These are phyloP conservation scores for Cyathus striatus DNA, from an alignment of 768 basidiomycete genomes.

Conservation along the genomic window DNA sequence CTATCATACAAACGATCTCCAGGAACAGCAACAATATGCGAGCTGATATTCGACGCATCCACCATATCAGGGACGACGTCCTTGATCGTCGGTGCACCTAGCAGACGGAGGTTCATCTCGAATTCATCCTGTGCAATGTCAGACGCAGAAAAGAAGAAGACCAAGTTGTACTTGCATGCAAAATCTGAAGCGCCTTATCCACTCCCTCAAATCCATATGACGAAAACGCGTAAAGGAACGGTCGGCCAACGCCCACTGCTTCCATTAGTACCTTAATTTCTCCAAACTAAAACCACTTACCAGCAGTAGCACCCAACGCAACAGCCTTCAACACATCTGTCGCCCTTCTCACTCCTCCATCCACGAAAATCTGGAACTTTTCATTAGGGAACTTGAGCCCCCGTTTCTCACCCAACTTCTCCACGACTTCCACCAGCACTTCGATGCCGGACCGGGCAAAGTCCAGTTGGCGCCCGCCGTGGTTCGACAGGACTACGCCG, in stretches of 20 bases:
- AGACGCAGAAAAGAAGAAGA: not conserved
- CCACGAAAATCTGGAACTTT: constrained; percentile 68
- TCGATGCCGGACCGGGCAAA: constrained; percentile 65
- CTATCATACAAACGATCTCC: constrained; percentile 67
- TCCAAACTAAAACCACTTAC: not conserved
- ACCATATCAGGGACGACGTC: constrained; percentile 90
- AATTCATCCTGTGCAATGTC: constrained; percentile 74
- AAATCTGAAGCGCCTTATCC: constrained; percentile 73
- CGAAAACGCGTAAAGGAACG: constrained; percentile 86
- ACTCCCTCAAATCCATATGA: constrained; percentile 88
- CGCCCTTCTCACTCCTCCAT: constrained; percentile 77
- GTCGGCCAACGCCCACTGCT: constrained; percentile 76
- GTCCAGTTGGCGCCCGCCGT: constrained; percentile 56
- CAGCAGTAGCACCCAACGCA: constrained; percentile 61
- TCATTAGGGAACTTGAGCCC: constrained; percentile 51
- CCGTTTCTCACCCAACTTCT: constrained; percentile 43
- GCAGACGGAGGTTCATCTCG: constrained; percentile 93
- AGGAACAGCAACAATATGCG: constrained; percentile 66
- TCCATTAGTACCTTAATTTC: not conserved
- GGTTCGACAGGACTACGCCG: constrained; percentile 54
- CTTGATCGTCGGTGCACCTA: constrained; percentile 77
- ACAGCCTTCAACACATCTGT: constrained; percentile 81
- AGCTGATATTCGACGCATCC: constrained; percentile 64
- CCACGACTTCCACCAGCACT: constrained; percentile 62
- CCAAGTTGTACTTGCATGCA: constrained; percentile 44